A percentile compares a stretch with the other conserved stretches of the same genome.
These are phyloP conservation scores for Globisporangium iwayamae DNA, from an alignment of 352 stramenopile species.

Conservation along the genomic window DNA sequence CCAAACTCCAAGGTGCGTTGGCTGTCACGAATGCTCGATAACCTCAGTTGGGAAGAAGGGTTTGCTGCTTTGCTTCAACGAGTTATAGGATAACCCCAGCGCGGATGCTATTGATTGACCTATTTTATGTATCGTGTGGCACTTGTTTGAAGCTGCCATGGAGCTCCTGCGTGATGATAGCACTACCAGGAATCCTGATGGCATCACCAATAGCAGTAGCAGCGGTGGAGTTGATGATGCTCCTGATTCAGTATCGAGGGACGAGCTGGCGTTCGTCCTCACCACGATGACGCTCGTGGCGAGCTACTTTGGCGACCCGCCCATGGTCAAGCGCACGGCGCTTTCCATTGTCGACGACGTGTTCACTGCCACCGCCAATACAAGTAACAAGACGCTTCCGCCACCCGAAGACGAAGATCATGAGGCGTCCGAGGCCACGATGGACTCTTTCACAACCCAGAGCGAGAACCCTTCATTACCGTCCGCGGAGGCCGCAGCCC, in stretches of 20 bases:
- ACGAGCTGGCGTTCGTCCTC: constrained; percentile 40
- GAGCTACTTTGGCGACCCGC: constrained; percentile 57
- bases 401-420: constrained; percentile 9
- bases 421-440: not conserved
- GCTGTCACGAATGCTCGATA: not conserved
- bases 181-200: not conserved
- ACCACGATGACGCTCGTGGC: constrained; percentile 39
- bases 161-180: constrained; percentile 11
- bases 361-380: constrained; percentile 7
- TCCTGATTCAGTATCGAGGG: constrained; percentile 5
- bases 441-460: not conserved
- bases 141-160: constrained; percentile 11
- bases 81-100: not conserved
- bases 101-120: not conserved
- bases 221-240: not conserved
- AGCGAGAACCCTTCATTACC: constrained; percentile 23
- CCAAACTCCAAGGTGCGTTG: constrained; percentile 43
- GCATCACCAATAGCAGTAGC: constrained; percentile 10
- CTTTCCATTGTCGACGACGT: constrained; percentile 27
- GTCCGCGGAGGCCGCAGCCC: not conserved
- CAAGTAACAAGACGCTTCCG: not conserved
- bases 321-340: constrained; percentile 30
- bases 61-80: too few relatives aligned
- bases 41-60: not conserved
- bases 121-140: not conserved